Percentiles rank a stretch among this genome's conserved stretches.
phyloP scores from a whole-genome alignment of 768 basidiomycete genomes.

The Agrocybe praecox region DNA sequence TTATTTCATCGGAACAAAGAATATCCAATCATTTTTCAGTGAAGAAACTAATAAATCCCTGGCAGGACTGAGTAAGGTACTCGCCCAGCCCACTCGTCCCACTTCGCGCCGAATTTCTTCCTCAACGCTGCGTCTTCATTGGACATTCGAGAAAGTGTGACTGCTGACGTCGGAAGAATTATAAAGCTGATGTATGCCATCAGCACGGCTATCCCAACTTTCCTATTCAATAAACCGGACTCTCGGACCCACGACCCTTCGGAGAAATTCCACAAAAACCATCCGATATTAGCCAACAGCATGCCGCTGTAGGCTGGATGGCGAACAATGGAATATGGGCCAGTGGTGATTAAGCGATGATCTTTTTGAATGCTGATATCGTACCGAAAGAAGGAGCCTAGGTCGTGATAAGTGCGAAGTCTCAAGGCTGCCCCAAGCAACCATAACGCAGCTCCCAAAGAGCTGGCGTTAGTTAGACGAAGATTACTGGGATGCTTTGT shows the following conservation, averaged over 20 bases:
- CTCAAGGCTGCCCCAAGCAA: background rate
- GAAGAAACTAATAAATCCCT: background rate
- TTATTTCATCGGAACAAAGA: too few relatives aligned
- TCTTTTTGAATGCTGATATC: constrained; percentile 36
- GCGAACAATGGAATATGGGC: constrained; percentile 44
- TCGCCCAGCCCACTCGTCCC: background rate
- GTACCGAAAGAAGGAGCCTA: constrained; percentile 18
- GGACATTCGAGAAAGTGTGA: constrained; percentile 22
- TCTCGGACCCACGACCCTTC: constrained; percentile 18
- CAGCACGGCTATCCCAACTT: constrained; percentile 26
- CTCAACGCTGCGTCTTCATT: background rate
- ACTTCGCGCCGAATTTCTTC: background rate
- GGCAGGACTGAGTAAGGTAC: background rate
- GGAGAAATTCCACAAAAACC: constrained; percentile 14
- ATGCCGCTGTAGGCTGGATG: constrained; percentile 46
- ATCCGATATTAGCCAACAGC: constrained; percentile 15
- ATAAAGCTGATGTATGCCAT: constrained; percentile 16
- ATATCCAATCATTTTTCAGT: too few relatives aligned
- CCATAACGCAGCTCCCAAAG: background rate
- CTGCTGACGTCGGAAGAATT: constrained; percentile 15
- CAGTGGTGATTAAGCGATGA: constrained; percentile 42
- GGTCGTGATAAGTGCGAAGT: background rate
- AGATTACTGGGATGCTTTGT: background rate
- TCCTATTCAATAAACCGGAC: constrained; percentile 26
- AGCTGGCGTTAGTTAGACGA: background rate